Evolutionary conservation across 805 yeast species (phyloP).

Genomic region (Metschnikowia shivogae): DNA sequence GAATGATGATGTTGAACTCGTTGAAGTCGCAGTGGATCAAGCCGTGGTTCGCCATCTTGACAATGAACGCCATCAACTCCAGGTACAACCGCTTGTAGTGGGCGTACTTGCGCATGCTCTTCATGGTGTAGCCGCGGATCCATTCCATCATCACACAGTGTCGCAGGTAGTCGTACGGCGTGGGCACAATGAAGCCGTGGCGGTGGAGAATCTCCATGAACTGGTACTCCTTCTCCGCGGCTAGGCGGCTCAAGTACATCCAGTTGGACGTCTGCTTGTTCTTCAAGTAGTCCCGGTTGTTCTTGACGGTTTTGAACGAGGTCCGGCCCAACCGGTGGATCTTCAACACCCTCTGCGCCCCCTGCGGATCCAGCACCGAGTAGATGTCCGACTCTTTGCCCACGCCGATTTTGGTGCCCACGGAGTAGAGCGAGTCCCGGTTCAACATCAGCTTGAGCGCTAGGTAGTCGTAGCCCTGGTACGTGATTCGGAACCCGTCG

Average conservation of each 20-base stretch:
- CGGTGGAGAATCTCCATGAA: slow-evolving; percentile 74
- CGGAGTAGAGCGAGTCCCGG: slow-evolving; percentile 65
- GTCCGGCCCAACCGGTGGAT: slow-evolving; percentile 93
- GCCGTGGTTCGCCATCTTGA: slow-evolving; percentile 80
- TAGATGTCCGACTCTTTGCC: slow-evolving; percentile 97
- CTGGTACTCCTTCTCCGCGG: slow-evolving; percentile 89
- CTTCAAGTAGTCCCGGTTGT: slow-evolving; percentile 85
- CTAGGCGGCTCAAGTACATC: slow-evolving; percentile 87
- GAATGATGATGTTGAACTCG: slow-evolving; percentile 90
- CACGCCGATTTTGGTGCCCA: slow-evolving; percentile 88
- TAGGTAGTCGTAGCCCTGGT: slow-evolving; percentile 86
- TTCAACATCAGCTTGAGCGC: slow-evolving; percentile 83
- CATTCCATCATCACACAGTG: slow-evolving; percentile 93
- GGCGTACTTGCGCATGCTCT: slow-evolving; percentile 66
- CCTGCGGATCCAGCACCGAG: slow-evolving; percentile 66
- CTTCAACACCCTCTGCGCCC: slow-evolving; percentile 68
- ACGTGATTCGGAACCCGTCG: slow-evolving; percentile 89
- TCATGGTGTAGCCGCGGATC: slow-evolving; percentile 87
- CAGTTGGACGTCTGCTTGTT: slow-evolving; percentile 75
- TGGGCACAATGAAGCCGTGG: slow-evolving; percentile 82
- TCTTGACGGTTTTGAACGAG: slow-evolving; percentile 87
- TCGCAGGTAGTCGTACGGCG: slow-evolving; percentile 82
- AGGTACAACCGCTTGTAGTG: slow-evolving; percentile 72
- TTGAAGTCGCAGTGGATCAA: slow-evolving; percentile 96
- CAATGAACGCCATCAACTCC: slow-evolving; percentile 82